Conservation (phyloP, 306 rosid genomes). For the Ziziphus jujuba region DNA sequence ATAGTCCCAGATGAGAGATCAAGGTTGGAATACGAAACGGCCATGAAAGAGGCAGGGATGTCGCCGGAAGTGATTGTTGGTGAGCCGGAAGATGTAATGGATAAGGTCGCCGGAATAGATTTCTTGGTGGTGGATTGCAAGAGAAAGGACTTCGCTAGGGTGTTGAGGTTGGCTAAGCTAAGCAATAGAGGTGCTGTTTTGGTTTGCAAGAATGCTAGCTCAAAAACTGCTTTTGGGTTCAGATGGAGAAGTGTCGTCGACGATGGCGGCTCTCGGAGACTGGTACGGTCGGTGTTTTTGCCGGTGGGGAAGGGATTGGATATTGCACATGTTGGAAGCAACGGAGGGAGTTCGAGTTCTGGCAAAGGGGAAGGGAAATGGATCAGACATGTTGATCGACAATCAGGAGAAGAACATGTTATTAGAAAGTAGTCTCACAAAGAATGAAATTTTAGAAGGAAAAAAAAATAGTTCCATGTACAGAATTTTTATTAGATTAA, state of each 20-base stretch:
- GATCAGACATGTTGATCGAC: conserved; percentile 81
- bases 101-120: conserved; percentile 51
- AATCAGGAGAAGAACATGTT: conserved; percentile 76
- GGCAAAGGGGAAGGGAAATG: conserved; percentile 41
- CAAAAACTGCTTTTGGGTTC: conserved; percentile 42
- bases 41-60: conserved; percentile 45
- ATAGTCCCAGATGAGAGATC: conserved; percentile 77
- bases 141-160: conserved; percentile 51
- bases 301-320: conserved; percentile 91
- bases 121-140: conserved; percentile 74
- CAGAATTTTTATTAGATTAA: background rate
- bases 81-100: conserved; percentile 73
- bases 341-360: conserved; percentile 31
- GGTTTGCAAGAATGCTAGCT: conserved; percentile 68
- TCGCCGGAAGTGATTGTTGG: conserved; percentile 63
- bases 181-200: conserved; percentile 75
- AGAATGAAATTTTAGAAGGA: background rate
- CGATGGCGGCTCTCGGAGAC: conserved; percentile 42
- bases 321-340: conserved; percentile 57
- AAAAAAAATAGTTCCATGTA: background rate
- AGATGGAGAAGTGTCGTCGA: conserved; percentile 60
- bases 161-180: conserved; percentile 62
- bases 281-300: conserved; percentile 76
- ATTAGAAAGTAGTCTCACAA: conserved; percentile 47
- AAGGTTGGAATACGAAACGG: conserved; percentile 50